These are phyloP conservation scores for Echium plantagineum DNA, from an alignment of 257 asterid species.

Conservation along the genomic window DNA sequence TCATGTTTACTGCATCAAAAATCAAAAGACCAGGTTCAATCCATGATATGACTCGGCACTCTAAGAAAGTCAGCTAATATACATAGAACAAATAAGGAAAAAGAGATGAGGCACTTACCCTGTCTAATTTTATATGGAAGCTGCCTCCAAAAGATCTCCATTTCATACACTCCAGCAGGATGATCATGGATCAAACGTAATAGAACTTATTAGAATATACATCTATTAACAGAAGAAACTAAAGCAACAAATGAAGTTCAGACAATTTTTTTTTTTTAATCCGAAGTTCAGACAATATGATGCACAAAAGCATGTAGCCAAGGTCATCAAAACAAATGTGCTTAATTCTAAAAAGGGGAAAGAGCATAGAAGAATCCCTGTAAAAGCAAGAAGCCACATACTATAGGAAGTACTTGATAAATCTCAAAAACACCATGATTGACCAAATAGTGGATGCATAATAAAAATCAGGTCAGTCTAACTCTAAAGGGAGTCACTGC, in stretches of 20 bases:
- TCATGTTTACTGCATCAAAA: neutral
- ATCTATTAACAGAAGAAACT: neutral
- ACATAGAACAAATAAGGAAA: slow-evolving; percentile 5
- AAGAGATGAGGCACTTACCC: slow-evolving; percentile 36
- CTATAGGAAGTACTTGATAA: neutral
- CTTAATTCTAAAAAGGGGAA: neutral
- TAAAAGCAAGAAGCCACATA: neutral
- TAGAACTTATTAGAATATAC: slow-evolving; percentile 22
- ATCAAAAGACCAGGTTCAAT: slow-evolving; percentile 22
- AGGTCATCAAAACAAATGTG: neutral
- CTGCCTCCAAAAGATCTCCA: slow-evolving; percentile 54
- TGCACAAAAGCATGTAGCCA: neutral
- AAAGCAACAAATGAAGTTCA: neutral
- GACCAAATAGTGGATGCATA: neutral
- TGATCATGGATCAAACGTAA: slow-evolving; percentile 63
- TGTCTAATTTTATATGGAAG: slow-evolving; percentile 22
- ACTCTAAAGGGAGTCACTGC: neutral
- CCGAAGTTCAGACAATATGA: too few relatives aligned
- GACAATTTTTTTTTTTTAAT: too few relatives aligned
- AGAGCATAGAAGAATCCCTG: neutral
- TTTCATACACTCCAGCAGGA: slow-evolving; percentile 58
- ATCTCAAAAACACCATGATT: neutral
- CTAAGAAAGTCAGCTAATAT: neutral
- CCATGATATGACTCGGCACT: slow-evolving; percentile 3
- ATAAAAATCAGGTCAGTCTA: neutral